These are phyloP conservation scores for Aspergillus eucalypticola DNA, from an alignment of 2,329 filamentous ascomycete genomes.

Conservation along the genomic window DNA sequence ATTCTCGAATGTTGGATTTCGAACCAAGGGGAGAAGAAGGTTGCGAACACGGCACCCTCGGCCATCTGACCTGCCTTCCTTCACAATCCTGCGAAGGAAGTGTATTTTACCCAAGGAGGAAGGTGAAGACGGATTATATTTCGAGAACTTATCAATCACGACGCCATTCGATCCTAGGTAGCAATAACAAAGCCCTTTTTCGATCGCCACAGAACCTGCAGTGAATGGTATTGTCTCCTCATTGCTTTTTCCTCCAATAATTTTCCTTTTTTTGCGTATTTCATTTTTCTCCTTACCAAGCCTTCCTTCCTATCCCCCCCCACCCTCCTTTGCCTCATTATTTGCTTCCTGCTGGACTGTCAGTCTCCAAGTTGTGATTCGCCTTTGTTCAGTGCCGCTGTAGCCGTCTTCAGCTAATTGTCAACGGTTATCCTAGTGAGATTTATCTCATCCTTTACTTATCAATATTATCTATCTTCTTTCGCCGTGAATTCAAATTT, in stretches of 20 bases:
- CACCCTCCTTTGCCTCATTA: too few relatives aligned
- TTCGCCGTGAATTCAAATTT: not conserved
- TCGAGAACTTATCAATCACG: not conserved
- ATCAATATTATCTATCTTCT: not conserved
- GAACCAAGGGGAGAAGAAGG: not conserved
- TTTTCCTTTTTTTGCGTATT: conserved; percentile 4
- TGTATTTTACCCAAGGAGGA: not conserved
- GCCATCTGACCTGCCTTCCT: not conserved
- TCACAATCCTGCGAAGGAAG: not conserved
- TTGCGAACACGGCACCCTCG: not conserved
- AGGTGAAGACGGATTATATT: not conserved
- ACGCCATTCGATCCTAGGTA: conserved; percentile 1
- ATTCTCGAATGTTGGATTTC: not conserved
- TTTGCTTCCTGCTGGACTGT: too few relatives aligned
- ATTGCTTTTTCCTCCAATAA: not conserved
- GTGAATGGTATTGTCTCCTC: not conserved
- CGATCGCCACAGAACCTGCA: not conserved
- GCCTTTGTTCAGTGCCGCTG: conserved; percentile 12
- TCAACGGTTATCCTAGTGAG: not conserved
- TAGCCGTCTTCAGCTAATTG: conserved; percentile 9
- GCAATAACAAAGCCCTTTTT: not conserved
- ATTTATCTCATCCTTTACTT: not conserved
- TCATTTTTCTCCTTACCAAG: not conserved
- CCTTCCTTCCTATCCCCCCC: not conserved
- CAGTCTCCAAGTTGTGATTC: too few relatives aligned